Evolutionary conservation across 805 yeast genomes (phyloP).

Genomic region (Candida sonorensis): DNA sequence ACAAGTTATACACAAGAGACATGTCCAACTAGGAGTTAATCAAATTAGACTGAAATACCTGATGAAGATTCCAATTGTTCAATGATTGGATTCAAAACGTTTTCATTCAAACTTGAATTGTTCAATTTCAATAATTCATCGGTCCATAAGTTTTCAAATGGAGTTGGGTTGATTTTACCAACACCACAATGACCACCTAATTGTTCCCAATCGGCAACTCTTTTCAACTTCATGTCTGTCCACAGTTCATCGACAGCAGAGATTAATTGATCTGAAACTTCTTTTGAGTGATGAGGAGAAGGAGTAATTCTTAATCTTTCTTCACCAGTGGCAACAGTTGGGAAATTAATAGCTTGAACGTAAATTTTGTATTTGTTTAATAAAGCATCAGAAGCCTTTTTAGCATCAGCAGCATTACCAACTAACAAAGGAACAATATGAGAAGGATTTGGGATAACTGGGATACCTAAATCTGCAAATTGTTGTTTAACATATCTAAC

Average conservation of each 20-base stretch:
- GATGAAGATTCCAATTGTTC: slow-evolving; percentile 64
- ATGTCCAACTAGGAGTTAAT: no score
- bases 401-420: slow-evolving; percentile 92
- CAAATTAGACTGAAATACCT: slow-evolving; percentile 40
- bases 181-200: slow-evolving; percentile 91
- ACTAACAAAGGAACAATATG: slow-evolving; percentile 94
- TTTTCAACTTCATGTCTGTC: slow-evolving; percentile 63
- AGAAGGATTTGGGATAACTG: slow-evolving; percentile 95
- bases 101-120: slow-evolving; percentile 57
- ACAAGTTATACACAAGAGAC: no score
- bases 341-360: slow-evolving; percentile 98
- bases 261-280: slow-evolving; percentile 68
- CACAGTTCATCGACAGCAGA: slow-evolving; percentile 78
- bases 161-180: slow-evolving; percentile 42
- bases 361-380: slow-evolving; percentile 81
- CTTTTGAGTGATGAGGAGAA: slow-evolving; percentile 89
- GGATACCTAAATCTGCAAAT: slow-evolving; percentile 68
- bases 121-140: slow-evolving; percentile 63
- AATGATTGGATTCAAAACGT: slow-evolving; percentile 58
- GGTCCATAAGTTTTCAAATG: slow-evolving; percentile 78
- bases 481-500: slow-evolving; percentile 78
- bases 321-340: slow-evolving; percentile 93
- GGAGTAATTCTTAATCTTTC: slow-evolving; percentile 98
- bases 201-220: slow-evolving; percentile 69
- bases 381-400: slow-evolving; percentile 82